These are phyloP conservation scores for Hysterangium stoloniferum DNA, from an alignment of 768 basidiomycete genomes.

Conservation along the genomic window DNA sequence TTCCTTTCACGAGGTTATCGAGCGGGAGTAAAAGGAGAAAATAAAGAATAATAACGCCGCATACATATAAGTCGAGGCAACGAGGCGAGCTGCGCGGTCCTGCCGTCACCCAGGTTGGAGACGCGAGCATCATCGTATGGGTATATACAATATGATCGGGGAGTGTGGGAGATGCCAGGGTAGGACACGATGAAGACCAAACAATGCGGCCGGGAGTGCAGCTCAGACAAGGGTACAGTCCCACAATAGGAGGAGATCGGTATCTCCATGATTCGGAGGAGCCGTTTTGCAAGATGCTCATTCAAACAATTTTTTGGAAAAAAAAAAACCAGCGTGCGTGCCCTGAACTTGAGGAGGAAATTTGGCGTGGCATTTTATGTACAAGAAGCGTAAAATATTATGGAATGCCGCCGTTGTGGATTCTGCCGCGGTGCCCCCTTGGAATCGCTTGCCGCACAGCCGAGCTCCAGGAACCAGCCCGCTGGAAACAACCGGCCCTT, in stretches of 20 bases:
- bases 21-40: neutral
- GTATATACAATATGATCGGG: neutral
- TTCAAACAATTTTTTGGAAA: no score
- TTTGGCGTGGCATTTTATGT: slow-evolving; percentile 8
- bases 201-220: neutral
- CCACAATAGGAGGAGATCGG: neutral
- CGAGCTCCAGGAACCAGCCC: neutral
- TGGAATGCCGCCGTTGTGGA: neutral
- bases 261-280: neutral
- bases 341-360: neutral
- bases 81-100: slow-evolving; percentile 9
- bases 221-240: neutral
- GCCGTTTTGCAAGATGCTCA: neutral
- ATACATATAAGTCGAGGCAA: neutral
- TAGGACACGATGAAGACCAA: neutral
- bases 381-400: neutral
- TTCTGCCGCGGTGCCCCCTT: neutral
- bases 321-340: neutral
- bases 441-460: neutral
- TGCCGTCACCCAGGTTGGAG: slow-evolving; percentile 2
- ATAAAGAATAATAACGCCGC: neutral
- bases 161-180: neutral
- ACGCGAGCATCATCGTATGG: slow-evolving; percentile 9
- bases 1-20: slow-evolving; percentile 4
- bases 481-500: no score